Conservation (phyloP, 306 rosid species). For the Castanospermum australe region DNA sequence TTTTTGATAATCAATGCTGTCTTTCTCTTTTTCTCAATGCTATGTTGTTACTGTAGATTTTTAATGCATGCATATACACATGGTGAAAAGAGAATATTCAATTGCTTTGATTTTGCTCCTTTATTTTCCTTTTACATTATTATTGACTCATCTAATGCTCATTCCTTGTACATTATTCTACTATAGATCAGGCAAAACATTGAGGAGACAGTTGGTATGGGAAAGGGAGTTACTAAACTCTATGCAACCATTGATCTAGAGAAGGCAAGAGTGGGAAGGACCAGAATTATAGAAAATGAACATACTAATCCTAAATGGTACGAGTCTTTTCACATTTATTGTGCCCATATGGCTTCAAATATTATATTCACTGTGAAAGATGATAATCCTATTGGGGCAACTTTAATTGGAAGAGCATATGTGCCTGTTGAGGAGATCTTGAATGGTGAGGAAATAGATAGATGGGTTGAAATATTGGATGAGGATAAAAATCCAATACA, state of each 20-base stretch:
- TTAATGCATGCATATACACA: neutral
- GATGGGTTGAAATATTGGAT: constrained; percentile 65
- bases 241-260: constrained; percentile 76
- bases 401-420: constrained; percentile 72
- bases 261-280: constrained; percentile 83
- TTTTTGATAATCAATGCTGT: no score
- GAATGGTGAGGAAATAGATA: constrained; percentile 60
- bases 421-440: constrained; percentile 61
- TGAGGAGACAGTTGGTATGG: constrained; percentile 67
- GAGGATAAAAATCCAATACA: constrained; percentile 47
- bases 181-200: constrained; percentile 51
- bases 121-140: constrained; percentile 7
- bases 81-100: neutral
- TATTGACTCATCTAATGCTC: neutral
- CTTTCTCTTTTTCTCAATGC: no score
- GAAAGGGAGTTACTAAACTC: constrained; percentile 61
- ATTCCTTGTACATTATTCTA: neutral
- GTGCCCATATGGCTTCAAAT: constrained; percentile 63
- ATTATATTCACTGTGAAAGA: constrained; percentile 71
- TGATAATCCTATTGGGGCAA: constrained; percentile 77
- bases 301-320: constrained; percentile 62
- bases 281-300: constrained; percentile 62
- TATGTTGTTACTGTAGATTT: neutral
- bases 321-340: constrained; percentile 74
- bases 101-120: neutral